Evolutionary conservation across 208 protist genomes (phyloP), one percentile per base, ranked within the genome.

Genomic region (Acanthamoeba castellanii): DNA sequence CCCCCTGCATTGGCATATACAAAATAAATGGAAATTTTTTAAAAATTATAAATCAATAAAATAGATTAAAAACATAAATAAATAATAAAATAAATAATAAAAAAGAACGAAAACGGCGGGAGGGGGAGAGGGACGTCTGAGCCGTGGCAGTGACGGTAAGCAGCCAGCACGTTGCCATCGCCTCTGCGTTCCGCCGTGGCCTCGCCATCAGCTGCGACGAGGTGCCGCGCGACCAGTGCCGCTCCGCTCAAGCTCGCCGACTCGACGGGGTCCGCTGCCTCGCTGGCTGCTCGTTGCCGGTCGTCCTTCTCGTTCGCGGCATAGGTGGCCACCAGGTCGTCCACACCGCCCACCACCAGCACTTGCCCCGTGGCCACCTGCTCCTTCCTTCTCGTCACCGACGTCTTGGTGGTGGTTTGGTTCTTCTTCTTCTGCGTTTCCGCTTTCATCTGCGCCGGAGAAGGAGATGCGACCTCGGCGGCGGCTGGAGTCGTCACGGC

Each of bases 281-380:
- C 32, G 4, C n/a, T 27, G n/a, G 68, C 3, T 14, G 2, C 76
- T 3, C 45, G 4, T 47, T 18, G 7, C 27, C 42, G 16, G 47
- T 84, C 76, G 14, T 47, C 37, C 76, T 47, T 57, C 20, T 84
- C 76, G 22, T 18, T 57, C 11, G 47, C 47, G 4, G 20, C 76
- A 20, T 84, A 55, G 27, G 42, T 18, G 34, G 76, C 76, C 76
- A 4, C 76, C 30, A 84, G 76, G 76, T 84, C 76, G 76, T 20
- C 76, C 20, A 32, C 7, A 20, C 42, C 42, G 2, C 3, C 42
- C 20, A 84, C 45, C 37, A 84, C 16, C 30, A 57, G 45, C 32
- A 84, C 76, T n/a, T n/a, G 32, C 68, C 20, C 2, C n/a, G 8
- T 42, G 18, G 32, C 16, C n/a, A n/a, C n/a, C n/a, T 32, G 25